Evolutionary conservation across 495 filamentous ascomycete genomes (phyloP).

Genomic region (Filosporella fistucella): DNA sequence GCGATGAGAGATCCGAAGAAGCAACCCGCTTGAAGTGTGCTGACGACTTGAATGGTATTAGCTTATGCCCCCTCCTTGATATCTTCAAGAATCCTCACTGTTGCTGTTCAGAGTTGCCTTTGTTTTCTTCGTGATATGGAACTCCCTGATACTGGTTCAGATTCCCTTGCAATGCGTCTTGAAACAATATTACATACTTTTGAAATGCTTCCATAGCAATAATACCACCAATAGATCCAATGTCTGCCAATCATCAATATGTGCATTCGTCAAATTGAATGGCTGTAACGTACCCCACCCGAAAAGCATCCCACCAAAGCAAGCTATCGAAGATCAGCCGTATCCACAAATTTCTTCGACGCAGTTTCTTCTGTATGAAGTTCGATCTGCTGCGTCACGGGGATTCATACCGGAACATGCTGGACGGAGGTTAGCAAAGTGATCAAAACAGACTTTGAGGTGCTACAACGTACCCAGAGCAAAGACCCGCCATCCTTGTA

Average conservation of each 20-base stretch:
- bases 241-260: conserved; percentile 27
- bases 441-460: background rate
- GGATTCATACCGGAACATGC: conserved; percentile 13
- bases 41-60: conserved; percentile 47
- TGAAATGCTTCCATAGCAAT: conserved; percentile 45
- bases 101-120: conserved; percentile 41
- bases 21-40: conserved; percentile 60
- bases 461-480: conserved; percentile 8
- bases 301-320: conserved; percentile 75
- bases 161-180: background rate
- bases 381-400: too few species aligned
- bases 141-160: conserved; percentile 29
- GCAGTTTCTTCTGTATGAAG: too few species aligned
- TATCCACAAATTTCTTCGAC: background rate
- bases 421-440: background rate
- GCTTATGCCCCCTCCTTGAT: too few species aligned
- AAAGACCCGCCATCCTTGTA: conserved; percentile 20
- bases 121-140: conserved; percentile 15
- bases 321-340: conserved; percentile 21
- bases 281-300: conserved; percentile 53
- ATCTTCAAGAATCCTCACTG: conserved; percentile 24
- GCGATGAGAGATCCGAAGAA: conserved; percentile 61
- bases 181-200: conserved; percentile 22
- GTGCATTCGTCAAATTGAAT: too few species aligned
- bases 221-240: conserved; percentile 63